Base-by-base conservation (phyloP, 192 early-diverging fungal species). In the Diversispora eburnea region DNA sequence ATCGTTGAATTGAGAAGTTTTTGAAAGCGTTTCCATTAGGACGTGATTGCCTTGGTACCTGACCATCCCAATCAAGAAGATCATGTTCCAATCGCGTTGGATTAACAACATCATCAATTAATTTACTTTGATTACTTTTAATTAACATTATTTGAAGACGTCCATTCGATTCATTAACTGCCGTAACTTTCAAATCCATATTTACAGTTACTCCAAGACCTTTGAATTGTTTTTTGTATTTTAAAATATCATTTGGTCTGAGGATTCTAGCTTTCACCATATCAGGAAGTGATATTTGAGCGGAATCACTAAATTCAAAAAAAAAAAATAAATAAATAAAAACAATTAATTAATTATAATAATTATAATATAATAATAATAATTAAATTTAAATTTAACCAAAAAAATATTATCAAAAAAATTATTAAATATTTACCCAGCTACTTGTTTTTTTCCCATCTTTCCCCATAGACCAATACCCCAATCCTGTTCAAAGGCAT, bases 1-100 rank as follows among this genome's bases (percentile, higher is more conserved):
- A 66, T 9, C 22, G 33, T 48, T 48, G 45, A 66, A 66, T 66
- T 2, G 45, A 48, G 19, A 66, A 66, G 6, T 66, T 66, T 49
- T 66, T 66, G 42, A 83, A 83, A 0, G 82, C 82, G 58, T 83
- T 83, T 17, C 82, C 82, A 77, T 83, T 81, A 10, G 82, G 82
- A n/a, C 82, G 79, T 52, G 70, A 80, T 59, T 77, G 67, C 66
- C 75, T 77, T 12, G 77, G 65, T 20, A 83, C 73, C 41, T 73
- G 45, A 20, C 82, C 82, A 66, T 81, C 75, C 13, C 78, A 70
- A 62, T 83, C 79, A 8, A 83, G 54, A 20, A 83, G 77, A 51
- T 83, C 78, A 6, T 79, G 78, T 52, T 83, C 82, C 17, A 83
- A 56, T 19, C 79, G 71, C 25, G 82, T 83, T 8, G 82, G 82